Percentiles rank a stretch among this genome's conserved stretches.
Evolutionary conservation across 441 rosid genomes (phyloP).

Genomic region (Raphanus hybrid): DNA sequence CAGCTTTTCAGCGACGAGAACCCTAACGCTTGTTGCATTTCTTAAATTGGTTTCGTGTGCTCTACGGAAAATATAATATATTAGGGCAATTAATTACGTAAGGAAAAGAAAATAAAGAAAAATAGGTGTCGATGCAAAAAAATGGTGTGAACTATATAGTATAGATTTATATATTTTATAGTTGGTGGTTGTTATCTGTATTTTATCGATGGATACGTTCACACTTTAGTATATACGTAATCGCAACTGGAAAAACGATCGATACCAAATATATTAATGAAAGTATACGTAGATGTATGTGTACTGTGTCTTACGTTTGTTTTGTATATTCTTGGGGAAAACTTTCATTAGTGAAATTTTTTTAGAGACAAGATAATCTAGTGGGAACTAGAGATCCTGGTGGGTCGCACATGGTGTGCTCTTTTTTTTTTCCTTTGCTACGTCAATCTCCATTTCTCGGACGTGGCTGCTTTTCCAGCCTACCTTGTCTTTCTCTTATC

Average conservation of each 20-base stretch:
- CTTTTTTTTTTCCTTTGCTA: constrained; percentile 7
- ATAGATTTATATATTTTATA: not conserved
- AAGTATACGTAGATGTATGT: constrained; percentile 4
- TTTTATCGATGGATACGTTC: constrained; percentile 22
- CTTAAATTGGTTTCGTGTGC: constrained; percentile 39
- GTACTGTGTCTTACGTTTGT: constrained; percentile 2
- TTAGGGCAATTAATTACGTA: constrained; percentile 25
- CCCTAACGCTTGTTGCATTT: constrained; percentile 88
- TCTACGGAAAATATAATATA: not conserved
- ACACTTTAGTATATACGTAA: constrained; percentile 21
- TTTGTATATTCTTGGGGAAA: constrained; percentile 9
- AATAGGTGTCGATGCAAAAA: not conserved
- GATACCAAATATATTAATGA: constrained; percentile 10
- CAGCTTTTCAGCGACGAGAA: constrained; percentile 96
- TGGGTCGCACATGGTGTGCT: constrained; percentile 35
- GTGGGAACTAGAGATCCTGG: constrained; percentile 24
- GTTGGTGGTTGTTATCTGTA: constrained; percentile 25
- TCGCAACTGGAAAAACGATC: constrained; percentile 12
- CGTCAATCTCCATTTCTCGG: constrained; percentile 37
- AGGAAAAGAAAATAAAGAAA: not conserved
- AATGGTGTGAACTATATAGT: not conserved
- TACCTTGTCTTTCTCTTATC: constrained; percentile 31
- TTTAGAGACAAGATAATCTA: constrained; percentile 23
- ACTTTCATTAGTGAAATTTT: not conserved
- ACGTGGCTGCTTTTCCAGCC: constrained; percentile 42